Evolutionary conservation across 2,329 filamentous ascomycete genomes (phyloP).

Genomic region (Aureobasidium leucospermi): DNA sequence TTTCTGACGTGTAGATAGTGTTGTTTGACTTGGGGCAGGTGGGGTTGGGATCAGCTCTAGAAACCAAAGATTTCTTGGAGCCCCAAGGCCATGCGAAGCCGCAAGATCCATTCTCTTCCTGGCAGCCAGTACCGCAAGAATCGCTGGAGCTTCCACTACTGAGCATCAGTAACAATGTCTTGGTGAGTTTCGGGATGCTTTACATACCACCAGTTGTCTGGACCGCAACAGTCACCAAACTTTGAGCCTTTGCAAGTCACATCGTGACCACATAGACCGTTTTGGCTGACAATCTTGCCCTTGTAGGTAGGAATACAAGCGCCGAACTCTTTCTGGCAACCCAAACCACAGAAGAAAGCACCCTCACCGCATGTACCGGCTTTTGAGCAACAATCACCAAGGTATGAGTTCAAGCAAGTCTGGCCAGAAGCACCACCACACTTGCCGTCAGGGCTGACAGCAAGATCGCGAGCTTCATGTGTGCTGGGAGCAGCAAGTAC

Average conservation of each 20-base stretch:
- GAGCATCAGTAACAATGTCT: not conserved
- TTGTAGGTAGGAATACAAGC: not conserved
- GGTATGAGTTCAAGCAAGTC: slow-evolving; percentile 11
- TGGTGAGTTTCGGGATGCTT: no score
- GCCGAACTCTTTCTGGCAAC: slow-evolving; percentile 9
- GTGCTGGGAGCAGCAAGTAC: slow-evolving; percentile 5
- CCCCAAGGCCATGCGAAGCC: not conserved
- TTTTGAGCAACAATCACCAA: slow-evolving; percentile 5
- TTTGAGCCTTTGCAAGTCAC: slow-evolving; percentile 9
- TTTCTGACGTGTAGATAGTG: slow-evolving; percentile 20
- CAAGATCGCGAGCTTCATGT: not conserved
- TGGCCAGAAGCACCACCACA: not conserved
- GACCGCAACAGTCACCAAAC: slow-evolving; percentile 8
- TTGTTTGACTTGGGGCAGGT: slow-evolving; percentile 21
- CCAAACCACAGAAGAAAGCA: slow-evolving; percentile 3
- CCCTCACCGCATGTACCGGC: slow-evolving; percentile 1
- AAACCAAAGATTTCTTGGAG: not conserved
- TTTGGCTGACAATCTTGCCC: slow-evolving; percentile 1
- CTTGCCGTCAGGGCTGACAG: slow-evolving; percentile 2
- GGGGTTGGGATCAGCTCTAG: slow-evolving; percentile 6
- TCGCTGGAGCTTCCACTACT: not conserved
- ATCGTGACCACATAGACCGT: slow-evolving; percentile 6
- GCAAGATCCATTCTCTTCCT: not conserved
- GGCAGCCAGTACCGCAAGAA: not conserved
- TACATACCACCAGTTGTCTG: slow-evolving; percentile 5